These are phyloP conservation scores for Cystoderma amianthinum DNA, from an alignment of 768 basidiomycete genomes.

Conservation along the genomic window DNA sequence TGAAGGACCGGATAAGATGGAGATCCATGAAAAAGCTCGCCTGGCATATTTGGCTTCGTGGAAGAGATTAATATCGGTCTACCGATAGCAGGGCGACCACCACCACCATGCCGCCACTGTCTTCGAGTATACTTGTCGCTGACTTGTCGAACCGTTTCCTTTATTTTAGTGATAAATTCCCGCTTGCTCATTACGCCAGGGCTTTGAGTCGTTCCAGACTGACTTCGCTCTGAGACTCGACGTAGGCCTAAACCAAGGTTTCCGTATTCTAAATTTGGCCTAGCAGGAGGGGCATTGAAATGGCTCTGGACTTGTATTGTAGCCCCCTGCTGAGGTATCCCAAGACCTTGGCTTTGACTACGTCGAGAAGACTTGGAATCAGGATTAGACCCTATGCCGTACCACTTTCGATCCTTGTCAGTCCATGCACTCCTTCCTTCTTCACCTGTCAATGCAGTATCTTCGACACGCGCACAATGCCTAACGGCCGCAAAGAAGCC, in stretches of 20 bases:
- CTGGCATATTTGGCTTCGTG: slow-evolving; percentile 8
- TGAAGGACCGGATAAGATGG: slow-evolving; percentile 31
- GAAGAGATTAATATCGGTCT: slow-evolving; percentile 42
- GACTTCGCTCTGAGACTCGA: slow-evolving; percentile 35
- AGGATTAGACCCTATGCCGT: slow-evolving; percentile 32
- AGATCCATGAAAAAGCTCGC: slow-evolving; percentile 19
- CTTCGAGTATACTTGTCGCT: slow-evolving; percentile 49
- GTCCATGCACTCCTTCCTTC: slow-evolving; percentile 53
- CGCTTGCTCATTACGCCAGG: slow-evolving; percentile 63
- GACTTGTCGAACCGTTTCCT: slow-evolving; percentile 58
- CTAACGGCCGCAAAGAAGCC: slow-evolving; percentile 49
- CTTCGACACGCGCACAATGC: slow-evolving; percentile 49
- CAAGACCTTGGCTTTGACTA: slow-evolving; percentile 11
- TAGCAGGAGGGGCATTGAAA: background rate
- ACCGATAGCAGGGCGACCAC: slow-evolving; percentile 46
- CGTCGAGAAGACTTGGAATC: slow-evolving; percentile 15
- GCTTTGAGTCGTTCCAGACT: slow-evolving; percentile 21
- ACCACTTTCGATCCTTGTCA: slow-evolving; percentile 64
- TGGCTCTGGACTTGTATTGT: background rate
- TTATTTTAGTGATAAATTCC: slow-evolving; percentile 61
- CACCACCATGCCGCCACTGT: slow-evolving; percentile 19
- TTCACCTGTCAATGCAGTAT: slow-evolving; percentile 54
- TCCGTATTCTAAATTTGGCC: slow-evolving; percentile 16
- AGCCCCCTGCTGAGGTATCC: slow-evolving; percentile 9
- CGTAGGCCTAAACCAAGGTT: slow-evolving; percentile 41